Percentiles rank a stretch among this genome's conserved stretches.
Conservation (phyloP, 1,284 basidiomycete species). For the Tylopilus orsonianus region DNA sequence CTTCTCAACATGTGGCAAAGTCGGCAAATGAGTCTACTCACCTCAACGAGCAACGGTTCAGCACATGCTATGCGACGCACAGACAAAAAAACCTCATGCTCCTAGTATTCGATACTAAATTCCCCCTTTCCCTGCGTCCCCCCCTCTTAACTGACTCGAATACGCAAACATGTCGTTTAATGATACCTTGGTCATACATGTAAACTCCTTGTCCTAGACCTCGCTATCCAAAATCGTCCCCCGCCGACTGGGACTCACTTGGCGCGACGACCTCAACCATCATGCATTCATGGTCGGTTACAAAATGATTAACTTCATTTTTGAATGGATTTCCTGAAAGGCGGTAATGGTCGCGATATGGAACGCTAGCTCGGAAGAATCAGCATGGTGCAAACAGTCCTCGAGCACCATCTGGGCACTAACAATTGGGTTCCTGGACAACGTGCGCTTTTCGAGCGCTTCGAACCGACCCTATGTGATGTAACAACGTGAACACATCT, state of each 20-base stretch:
- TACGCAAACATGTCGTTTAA: constrained; percentile 99
- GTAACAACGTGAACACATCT: background rate
- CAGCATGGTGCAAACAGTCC: constrained; percentile 92
- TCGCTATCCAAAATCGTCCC: constrained; percentile 97
- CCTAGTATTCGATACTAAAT: constrained; percentile 97
- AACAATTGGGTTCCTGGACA: constrained; percentile 92
- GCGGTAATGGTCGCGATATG: constrained; percentile 88
- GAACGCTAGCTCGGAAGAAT: constrained; percentile 98
- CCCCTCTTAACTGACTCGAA: constrained; percentile 87
- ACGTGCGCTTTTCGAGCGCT: constrained; percentile 87
- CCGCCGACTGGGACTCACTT: constrained; percentile 90
- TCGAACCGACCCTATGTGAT: constrained; percentile 84
- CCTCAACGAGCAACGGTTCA: background rate
- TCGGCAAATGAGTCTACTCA: constrained; percentile 72
- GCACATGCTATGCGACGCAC: too few species aligned
- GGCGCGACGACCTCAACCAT: constrained; percentile 97
- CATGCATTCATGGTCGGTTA: constrained; percentile 99
- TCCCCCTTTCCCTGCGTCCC: constrained; percentile 96
- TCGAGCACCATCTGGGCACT: too few species aligned
- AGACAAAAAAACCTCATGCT: constrained; percentile 31
- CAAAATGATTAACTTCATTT: constrained; percentile 79
- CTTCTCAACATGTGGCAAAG: constrained; percentile 84
- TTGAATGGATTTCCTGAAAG: constrained; percentile 87
- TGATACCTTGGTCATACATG: constrained; percentile 87
- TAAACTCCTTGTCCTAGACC: constrained; percentile 97